Percentiles rank a stretch among this genome's conserved stretches.
phyloP scores from a whole-genome alignment of 2,329 filamentous ascomycete species.

The Aspergillus felis region DNA sequence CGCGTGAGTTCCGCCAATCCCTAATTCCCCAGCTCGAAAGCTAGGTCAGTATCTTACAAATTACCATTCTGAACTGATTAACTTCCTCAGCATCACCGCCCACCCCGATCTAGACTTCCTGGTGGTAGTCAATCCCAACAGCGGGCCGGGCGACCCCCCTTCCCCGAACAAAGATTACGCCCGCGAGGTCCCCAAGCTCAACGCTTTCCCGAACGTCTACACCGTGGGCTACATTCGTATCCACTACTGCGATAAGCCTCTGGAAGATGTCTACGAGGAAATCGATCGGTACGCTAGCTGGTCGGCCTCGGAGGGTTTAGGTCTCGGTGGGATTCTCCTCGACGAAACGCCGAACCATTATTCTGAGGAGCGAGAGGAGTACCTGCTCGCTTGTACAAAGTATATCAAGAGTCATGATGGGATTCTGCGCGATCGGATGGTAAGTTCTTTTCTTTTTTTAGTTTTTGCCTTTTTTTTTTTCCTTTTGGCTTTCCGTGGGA shows the following conservation, averaged over 20 bases:
- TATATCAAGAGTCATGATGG: slow-evolving; percentile 6
- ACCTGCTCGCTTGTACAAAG: slow-evolving; percentile 1
- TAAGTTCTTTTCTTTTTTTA: no score
- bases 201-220: slow-evolving; percentile 15
- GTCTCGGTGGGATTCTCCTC: slow-evolving; percentile 14
- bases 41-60: no score
- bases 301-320: slow-evolving; percentile 6
- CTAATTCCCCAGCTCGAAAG: no score
- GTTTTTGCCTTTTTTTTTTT: no score
- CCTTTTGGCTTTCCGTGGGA: no score
- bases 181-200: slow-evolving; percentile 12
- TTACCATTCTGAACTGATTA: no score
- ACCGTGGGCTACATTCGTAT: slow-evolving; percentile 21
- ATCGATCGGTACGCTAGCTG: slow-evolving; percentile 15
- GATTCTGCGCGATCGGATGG: slow-evolving; percentile 8
- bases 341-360: slow-evolving; percentile 16
- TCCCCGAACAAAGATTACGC: slow-evolving; percentile 12
- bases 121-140: slow-evolving; percentile 17
- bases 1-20: slow-evolving; percentile 6
- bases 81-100: slow-evolving; percentile 3
- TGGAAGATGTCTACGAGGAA: slow-evolving; percentile 9
- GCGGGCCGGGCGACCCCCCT: slow-evolving; percentile 9
- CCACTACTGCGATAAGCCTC: slow-evolving; percentile 20
- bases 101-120: slow-evolving; percentile 11
- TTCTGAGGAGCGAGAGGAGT: slow-evolving; percentile 2